Base-by-base conservation (phyloP, 1,139 yeast genomes). In the Williopsis jadinii region DNA sequence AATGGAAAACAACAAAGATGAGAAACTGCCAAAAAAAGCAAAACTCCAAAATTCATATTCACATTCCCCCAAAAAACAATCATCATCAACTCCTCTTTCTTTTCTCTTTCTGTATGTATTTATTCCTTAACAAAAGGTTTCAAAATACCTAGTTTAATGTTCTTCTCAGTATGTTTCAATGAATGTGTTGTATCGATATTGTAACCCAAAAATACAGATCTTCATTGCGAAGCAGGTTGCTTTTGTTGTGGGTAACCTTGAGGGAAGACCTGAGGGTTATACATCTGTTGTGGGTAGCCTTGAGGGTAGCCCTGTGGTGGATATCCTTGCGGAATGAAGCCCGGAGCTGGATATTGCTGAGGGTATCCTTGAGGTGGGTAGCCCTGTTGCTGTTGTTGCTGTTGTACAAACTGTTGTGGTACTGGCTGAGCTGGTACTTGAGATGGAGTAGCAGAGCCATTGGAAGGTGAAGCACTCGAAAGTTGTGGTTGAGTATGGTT, bases 251-350 rank as follows among this genome's bases (percentile, higher is more conserved):
- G 51, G 33, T 41, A 44, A 15, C 47, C 51, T 36, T 51, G 55
- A 27, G 54, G 52, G 32, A 45, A 50, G 6, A 51, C 53, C 31
- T 51, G 46, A 9, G 39, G 43, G 34, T 42, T 42, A 33, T 19
- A 19, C 24, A 19, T 19, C 24, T 19, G 24, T 19, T 19, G 24
- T 32, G 42, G 51, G 34, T 41, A 44, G 15, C 47, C 51, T 36
- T 51, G 55, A 27, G 54, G 52, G 33, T 44, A 50, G 5, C 52
- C 53, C 31, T 51, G 46, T 11, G 39, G 43, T 36, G 44, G 44
- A 31, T 13, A 41, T 3, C 39, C 41, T 19, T 38, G 44, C 8
- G 47, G 45, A 15, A 35, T 39, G 1, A 44, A 47, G 34, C 44
- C 50, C 24, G 46, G 47, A 27, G 46, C 14, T n/a, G n/a, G 46